Evolutionary conservation across 1,284 basidiomycete genomes (phyloP).

Genomic region (Pyrrhoderma lamaoense): DNA sequence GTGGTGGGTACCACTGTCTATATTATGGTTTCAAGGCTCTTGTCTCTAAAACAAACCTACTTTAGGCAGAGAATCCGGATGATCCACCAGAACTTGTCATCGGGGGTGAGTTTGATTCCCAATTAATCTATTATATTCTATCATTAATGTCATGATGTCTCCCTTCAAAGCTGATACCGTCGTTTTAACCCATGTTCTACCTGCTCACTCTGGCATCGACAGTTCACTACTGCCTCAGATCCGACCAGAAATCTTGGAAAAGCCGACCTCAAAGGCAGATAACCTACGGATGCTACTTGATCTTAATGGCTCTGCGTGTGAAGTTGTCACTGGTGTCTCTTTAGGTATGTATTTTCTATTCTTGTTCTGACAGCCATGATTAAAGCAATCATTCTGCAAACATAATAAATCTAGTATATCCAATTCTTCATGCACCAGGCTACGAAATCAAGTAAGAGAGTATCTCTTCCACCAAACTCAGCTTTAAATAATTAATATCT

Average conservation of each 20-base stretch:
- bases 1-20: conserved; percentile 47
- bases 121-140: not conserved
- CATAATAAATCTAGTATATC: conserved; percentile 51
- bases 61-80: conserved; percentile 57
- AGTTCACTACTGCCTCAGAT: conserved; percentile 40
- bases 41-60: not conserved
- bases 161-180: conserved; percentile 77
- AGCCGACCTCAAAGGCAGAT: conserved; percentile 75
- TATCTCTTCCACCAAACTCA: not conserved
- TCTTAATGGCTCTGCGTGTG: conserved; percentile 77
- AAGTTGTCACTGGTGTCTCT: conserved; percentile 87
- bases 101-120: conserved; percentile 46
- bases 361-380: not conserved
- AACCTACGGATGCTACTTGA: conserved; percentile 86
- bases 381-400: not conserved
- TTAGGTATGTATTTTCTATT: conserved; percentile 49
- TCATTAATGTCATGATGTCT: not conserved
- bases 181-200: conserved; percentile 72
- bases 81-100: conserved; percentile 93
- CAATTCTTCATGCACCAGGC: conserved; percentile 78
- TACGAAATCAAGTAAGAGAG: conserved; percentile 68
- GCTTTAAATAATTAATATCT: conserved; percentile 6
- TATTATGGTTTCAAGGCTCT: conserved; percentile 9
- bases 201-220: conserved; percentile 44
- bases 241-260: conserved; percentile 78